These are phyloP conservation scores for Cordia subcordata DNA, from an alignment of 257 asterid species.

Conservation along the genomic window DNA sequence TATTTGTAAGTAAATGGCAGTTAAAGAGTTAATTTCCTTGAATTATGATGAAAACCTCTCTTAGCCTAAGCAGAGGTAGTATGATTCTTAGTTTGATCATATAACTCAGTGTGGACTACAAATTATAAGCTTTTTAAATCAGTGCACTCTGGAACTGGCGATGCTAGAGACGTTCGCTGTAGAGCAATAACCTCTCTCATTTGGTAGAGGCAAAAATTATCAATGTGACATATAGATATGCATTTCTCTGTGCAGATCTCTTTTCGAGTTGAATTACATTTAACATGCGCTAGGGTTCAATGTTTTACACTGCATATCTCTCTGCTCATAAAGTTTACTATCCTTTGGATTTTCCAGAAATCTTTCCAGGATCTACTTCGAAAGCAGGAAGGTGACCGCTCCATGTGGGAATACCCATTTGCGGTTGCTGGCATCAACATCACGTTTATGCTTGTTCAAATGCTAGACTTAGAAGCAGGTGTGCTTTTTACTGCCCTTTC, in stretches of 20 bases:
- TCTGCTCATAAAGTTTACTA: not conserved
- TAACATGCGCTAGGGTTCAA: not conserved
- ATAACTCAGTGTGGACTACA: too few species aligned
- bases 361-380: constrained; percentile 95
- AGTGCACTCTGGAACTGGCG: not conserved
- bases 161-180: too few species aligned
- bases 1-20: too few species aligned
- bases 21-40: too few species aligned
- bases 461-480: constrained; percentile 99
- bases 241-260: not conserved
- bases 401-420: constrained; percentile 97
- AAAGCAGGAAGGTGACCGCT: constrained; percentile 93
- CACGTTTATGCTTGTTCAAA: constrained; percentile 97
- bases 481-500: not conserved
- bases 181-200: too few species aligned
- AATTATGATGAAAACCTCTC: too few species aligned
- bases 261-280: not conserved
- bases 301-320: not conserved
- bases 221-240: not conserved
- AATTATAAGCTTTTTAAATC: not conserved
- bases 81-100: too few species aligned
- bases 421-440: constrained; percentile 99
- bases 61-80: not conserved
- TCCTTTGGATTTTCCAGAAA: constrained; percentile 36
- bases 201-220: not conserved